phyloP scores from a whole-genome alignment of 2,329 filamentous ascomycete genomes.

The Alternaria sp. region DNA sequence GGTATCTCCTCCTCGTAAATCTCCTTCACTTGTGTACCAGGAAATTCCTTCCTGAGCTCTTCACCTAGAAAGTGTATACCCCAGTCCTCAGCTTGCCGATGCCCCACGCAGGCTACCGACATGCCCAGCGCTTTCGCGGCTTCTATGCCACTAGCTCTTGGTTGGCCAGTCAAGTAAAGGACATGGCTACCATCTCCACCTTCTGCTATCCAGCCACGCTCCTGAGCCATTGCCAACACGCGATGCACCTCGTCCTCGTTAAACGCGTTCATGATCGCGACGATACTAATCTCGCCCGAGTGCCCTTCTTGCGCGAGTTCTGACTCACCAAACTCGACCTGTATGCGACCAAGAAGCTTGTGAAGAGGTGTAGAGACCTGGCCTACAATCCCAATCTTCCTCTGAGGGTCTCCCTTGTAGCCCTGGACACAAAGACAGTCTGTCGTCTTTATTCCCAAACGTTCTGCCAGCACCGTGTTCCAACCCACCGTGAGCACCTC shows the following conservation, averaged over 20 bases:
- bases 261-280: slow-evolving; percentile 55
- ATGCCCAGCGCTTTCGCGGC: slow-evolving; percentile 44
- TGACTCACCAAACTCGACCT: slow-evolving; percentile 37
- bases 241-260: slow-evolving; percentile 48
- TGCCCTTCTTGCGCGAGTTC: slow-evolving; percentile 36
- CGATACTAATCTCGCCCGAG: slow-evolving; percentile 32
- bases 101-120: slow-evolving; percentile 51
- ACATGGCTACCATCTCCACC: slow-evolving; percentile 38
- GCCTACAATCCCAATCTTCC: slow-evolving; percentile 51
- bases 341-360: slow-evolving; percentile 28
- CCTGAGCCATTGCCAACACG: slow-evolving; percentile 39
- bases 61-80: slow-evolving; percentile 48
- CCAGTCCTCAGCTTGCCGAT: slow-evolving; percentile 52
- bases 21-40: slow-evolving; percentile 42
- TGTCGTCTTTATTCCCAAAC: slow-evolving; percentile 39
- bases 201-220: slow-evolving; percentile 34
- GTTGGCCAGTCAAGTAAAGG: slow-evolving; percentile 52
- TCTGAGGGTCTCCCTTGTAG: slow-evolving; percentile 50
- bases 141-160: slow-evolving; percentile 43
- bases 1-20: slow-evolving; percentile 47
- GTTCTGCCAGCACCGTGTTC: slow-evolving; percentile 45
- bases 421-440: slow-evolving; percentile 47
- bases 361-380: slow-evolving; percentile 18
- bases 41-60: slow-evolving; percentile 40
- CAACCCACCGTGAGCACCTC: slow-evolving; percentile 52